A percentile compares a stretch with the other conserved stretches of the same genome.
These are phyloP conservation scores for Neurospora cerealis DNA, from an alignment of 495 filamentous ascomycete genomes.

Conservation along the genomic window DNA sequence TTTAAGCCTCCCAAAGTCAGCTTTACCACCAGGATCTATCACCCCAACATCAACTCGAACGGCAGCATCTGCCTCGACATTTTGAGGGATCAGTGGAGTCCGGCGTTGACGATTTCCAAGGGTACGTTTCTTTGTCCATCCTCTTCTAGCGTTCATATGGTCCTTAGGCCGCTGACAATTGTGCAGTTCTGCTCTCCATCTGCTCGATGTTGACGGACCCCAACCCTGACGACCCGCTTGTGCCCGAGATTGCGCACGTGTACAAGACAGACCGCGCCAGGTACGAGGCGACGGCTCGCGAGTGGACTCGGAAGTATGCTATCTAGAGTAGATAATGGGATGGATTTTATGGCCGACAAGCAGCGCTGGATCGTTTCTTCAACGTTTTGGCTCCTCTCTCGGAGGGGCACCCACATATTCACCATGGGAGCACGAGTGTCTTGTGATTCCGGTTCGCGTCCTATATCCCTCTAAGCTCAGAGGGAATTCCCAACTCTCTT, in stretches of 20 bases:
- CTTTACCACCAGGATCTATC: slow-evolving; percentile 99
- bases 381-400: not conserved
- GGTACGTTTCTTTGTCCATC: slow-evolving; percentile 41
- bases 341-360: slow-evolving; percentile 1
- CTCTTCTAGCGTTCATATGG: too few relatives aligned
- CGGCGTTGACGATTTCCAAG: slow-evolving; percentile 96
- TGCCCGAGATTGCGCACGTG: slow-evolving; percentile 97
- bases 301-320: slow-evolving; percentile 99
- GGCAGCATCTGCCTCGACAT: slow-evolving; percentile 99
- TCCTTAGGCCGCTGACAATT: slow-evolving; percentile 1
- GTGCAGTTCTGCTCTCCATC: slow-evolving; percentile 85
- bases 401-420: not conserved
- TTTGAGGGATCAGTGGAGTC: slow-evolving; percentile 97
- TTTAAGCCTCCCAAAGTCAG: slow-evolving; percentile 99
- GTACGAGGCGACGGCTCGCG: slow-evolving; percentile 93
- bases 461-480: not conserved
- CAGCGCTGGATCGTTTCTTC: slow-evolving; percentile 3
- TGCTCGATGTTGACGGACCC: slow-evolving; percentile 99
- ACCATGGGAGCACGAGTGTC: not conserved
- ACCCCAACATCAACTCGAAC: slow-evolving; percentile 99
- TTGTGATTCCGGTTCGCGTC: not conserved
- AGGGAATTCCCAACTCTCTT: not conserved
- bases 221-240: slow-evolving; percentile 96
- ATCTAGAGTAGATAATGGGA: slow-evolving; percentile 40
- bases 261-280: slow-evolving; percentile 97